Evolutionary conservation across 176 grass and related monocot species (phyloP).

Genomic region (Cocos nucifera): DNA sequence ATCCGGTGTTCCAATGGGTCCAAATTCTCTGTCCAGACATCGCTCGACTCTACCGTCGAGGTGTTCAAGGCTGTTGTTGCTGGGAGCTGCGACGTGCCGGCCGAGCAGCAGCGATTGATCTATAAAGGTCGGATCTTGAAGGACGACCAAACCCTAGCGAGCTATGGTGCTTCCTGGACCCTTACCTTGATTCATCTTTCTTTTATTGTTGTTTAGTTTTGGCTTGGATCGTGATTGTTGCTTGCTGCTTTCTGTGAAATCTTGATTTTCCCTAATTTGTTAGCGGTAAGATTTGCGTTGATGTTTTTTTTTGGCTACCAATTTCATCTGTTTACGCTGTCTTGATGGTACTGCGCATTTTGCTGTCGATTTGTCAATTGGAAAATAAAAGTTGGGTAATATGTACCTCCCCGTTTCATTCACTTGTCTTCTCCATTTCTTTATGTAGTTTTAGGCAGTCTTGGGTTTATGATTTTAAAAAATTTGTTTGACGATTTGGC

Average conservation of each 20-base stretch:
- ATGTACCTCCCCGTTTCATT: too few relatives aligned
- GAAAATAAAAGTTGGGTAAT: too few relatives aligned
- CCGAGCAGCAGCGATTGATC: conserved; percentile 92
- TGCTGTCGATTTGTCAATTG: too few relatives aligned
- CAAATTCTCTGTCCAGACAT: conserved; percentile 59
- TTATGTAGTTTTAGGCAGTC: too few relatives aligned
- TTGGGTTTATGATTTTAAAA: too few relatives aligned
- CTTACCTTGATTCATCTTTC: not conserved
- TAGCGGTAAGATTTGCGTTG: too few relatives aligned
- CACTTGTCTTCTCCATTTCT: too few relatives aligned
- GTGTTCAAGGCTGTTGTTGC: conserved; percentile 65
- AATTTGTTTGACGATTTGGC: too few relatives aligned
- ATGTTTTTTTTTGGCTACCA: too few relatives aligned
- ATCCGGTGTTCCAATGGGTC: conserved; percentile 73
- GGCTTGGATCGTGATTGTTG: conserved; percentile 2
- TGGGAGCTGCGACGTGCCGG: conserved; percentile 64
- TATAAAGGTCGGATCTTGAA: conserved; percentile 92
- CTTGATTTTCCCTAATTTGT: too few relatives aligned
- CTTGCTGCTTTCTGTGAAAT: not conserved
- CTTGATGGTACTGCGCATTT: too few relatives aligned
- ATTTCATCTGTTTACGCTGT: too few relatives aligned
- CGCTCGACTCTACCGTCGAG: conserved; percentile 45
- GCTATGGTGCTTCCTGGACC: conserved; percentile 48
- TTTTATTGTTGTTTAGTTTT: not conserved
- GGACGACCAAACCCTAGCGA: conserved; percentile 87